A percentile compares a stretch with the other conserved stretches of the same genome.
Conservation (phyloP, 2,329 filamentous ascomycete genomes). For the Ascochyta lentis region DNA sequence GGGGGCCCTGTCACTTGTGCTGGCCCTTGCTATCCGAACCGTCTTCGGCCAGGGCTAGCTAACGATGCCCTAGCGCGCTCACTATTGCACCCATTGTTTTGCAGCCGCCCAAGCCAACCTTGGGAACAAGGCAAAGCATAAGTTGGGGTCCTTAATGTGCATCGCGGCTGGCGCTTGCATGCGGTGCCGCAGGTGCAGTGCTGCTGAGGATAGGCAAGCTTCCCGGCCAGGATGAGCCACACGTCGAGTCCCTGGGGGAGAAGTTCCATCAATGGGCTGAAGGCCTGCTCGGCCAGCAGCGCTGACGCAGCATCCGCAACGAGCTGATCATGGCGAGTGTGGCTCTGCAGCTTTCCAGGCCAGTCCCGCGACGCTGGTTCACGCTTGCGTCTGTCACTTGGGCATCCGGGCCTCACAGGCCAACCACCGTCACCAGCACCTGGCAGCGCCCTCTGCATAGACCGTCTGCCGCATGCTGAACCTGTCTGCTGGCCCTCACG, state of each 20-base stretch:
- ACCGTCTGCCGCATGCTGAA: constrained; percentile 24
- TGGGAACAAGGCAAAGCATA: constrained; percentile 30
- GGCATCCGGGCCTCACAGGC: constrained; percentile 33
- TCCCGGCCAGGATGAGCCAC: constrained; percentile 7
- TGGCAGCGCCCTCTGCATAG: constrained; percentile 23
- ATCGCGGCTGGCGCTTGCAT: constrained; percentile 24
- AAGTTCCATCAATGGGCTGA: constrained; percentile 7
- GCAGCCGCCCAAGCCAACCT: constrained; percentile 33
- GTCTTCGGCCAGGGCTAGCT: constrained; percentile 32
- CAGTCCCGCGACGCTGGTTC: constrained; percentile 40
- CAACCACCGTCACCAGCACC: constrained; percentile 30
- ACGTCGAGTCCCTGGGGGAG: background rate
- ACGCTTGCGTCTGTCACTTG: constrained; percentile 45
- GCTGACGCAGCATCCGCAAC: constrained; percentile 19
- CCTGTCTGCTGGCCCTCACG: constrained; percentile 16
- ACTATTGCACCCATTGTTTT: constrained; percentile 37
- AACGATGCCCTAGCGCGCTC: constrained; percentile 27
- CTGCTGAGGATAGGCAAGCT: constrained; percentile 19
- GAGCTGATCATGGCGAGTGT: constrained; percentile 36
- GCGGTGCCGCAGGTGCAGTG: constrained; percentile 14
- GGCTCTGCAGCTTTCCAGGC: constrained; percentile 29
- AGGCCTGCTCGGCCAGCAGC: constrained; percentile 2
- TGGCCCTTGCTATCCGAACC: constrained; percentile 38
- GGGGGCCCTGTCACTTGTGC: constrained; percentile 35
- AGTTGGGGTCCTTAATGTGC: constrained; percentile 25